These are phyloP conservation scores for Parasitella parasitica DNA, from an alignment of 371 early-diverging fungal genomes.

Conservation along the genomic window DNA sequence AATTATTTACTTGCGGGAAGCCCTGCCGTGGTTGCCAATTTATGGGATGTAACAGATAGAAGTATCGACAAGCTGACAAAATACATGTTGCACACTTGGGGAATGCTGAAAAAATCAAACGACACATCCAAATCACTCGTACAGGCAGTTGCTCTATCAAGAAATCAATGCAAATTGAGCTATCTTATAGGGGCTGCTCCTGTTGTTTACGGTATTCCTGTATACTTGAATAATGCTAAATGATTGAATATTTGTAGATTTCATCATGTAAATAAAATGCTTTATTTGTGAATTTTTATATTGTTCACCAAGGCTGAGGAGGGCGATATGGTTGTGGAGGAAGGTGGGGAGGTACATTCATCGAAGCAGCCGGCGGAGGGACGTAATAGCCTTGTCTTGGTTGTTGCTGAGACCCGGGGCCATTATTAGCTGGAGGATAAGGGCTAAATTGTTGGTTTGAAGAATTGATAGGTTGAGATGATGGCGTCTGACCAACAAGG, in stretches of 20 bases:
- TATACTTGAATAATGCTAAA: slow-evolving; percentile 38
- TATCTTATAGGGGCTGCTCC: slow-evolving; percentile 73
- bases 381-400: background rate
- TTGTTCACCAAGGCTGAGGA: background rate
- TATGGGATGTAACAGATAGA: slow-evolving; percentile 99
- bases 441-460: background rate
- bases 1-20: slow-evolving; percentile 85
- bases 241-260: background rate
- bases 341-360: slow-evolving; percentile 4
- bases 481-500: background rate
- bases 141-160: slow-evolving; percentile 73
- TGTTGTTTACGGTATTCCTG: slow-evolving; percentile 95
- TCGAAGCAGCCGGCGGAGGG: slow-evolving; percentile 7
- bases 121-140: slow-evolving; percentile 52
- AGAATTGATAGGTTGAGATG: background rate
- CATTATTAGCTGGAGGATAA: background rate
- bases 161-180: slow-evolving; percentile 63
- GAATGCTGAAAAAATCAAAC: slow-evolving; percentile 41
- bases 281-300: background rate
- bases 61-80: slow-evolving; percentile 93
- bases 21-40: slow-evolving; percentile 88
- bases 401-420: background rate
- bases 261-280: background rate
- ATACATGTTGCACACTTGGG: slow-evolving; percentile 71
- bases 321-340: slow-evolving; percentile 4